Base-by-base conservation (phyloP, 805 yeast species). In the Zygotorulaspora sp. region DNA sequence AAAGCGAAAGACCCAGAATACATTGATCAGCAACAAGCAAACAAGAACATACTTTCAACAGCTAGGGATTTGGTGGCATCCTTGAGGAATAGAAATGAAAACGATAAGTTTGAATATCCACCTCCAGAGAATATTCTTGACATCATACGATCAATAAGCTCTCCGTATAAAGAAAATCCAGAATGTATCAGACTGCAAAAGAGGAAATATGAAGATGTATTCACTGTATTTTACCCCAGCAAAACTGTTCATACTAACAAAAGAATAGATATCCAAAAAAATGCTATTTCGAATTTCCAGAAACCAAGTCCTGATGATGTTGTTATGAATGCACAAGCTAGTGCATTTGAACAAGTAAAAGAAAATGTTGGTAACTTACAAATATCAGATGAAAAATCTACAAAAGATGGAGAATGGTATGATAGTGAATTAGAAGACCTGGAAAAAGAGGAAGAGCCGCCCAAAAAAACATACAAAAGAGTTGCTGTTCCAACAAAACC, bases 271-370 rank as follows among this genome's bases (percentile, higher is more conserved):
- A 49, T 67, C 52, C 68, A 66, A 31, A 52, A 58, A 22, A 50
- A 53, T 39, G 61, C 74, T 2, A 66, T 70, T 32, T 52, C 68
- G 30, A 81, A 77, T 48, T 86, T 86, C 48, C 57, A 62, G 9
- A 67, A 70, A 44, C 88, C 88, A 11, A 83, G 95, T 49, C 96
- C 96, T 4, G 97, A 89, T 63, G 96, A 87, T 53, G 59, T 69
- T 33, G 70, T 83, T 2, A 53, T 74, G 35, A 59, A 64, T 27
- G 86, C 87, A 1, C 92, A 83, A 57, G 63, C 65, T 3, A 45
- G 52, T 7, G 74, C 74, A 0, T 61, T 74, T 36, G 62, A 64
- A 12, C 57, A 62, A 15, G 61, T 63, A 2, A 38, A 37, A 2
- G 54, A 63, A 11, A 35, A 35, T 16, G 33, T 41, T 4, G n/a